phyloP scores from a whole-genome alignment of 2,329 filamentous ascomycete species.

The Fusarium phyllophilum region DNA sequence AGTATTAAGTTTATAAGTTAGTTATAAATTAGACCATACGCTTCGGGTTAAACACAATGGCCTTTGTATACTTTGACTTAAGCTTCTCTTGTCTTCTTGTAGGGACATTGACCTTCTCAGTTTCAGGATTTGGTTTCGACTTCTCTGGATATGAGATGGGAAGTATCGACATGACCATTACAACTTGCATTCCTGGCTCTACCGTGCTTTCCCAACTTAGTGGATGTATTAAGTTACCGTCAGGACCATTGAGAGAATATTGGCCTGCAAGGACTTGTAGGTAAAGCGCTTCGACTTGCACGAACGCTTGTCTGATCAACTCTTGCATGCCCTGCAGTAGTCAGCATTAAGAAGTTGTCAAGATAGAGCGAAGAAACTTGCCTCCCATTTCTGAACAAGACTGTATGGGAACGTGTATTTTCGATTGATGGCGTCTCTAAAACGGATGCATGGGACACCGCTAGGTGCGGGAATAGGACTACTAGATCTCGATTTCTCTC shows the following conservation, averaged over 20 bases:
- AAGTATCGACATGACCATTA: no score
- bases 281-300: fast-evolving
- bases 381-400: neutral
- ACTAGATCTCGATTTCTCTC: fast-evolving
- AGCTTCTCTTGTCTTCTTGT: neutral
- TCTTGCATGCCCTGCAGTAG: fast-evolving
- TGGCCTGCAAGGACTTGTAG: fast-evolving
- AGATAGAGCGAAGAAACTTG: neutral
- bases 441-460: fast-evolving
- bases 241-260: neutral
- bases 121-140: no score
- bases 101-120: fast-evolving
- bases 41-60: no score
- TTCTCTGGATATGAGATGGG: no score
- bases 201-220: fast-evolving
- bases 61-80: neutral
- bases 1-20: no score
- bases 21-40: no score
- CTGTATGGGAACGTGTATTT: neutral
- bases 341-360: fast-evolving
- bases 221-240: fast-evolving
- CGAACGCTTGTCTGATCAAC: neutral
- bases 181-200: neutral
- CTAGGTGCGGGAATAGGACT: fast-evolving
- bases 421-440: neutral